Percentiles rank a stretch among this genome's conserved stretches.
These are phyloP conservation scores for Penicillium daleae DNA, from an alignment of 495 filamentous ascomycete genomes.

Conservation along the genomic window DNA sequence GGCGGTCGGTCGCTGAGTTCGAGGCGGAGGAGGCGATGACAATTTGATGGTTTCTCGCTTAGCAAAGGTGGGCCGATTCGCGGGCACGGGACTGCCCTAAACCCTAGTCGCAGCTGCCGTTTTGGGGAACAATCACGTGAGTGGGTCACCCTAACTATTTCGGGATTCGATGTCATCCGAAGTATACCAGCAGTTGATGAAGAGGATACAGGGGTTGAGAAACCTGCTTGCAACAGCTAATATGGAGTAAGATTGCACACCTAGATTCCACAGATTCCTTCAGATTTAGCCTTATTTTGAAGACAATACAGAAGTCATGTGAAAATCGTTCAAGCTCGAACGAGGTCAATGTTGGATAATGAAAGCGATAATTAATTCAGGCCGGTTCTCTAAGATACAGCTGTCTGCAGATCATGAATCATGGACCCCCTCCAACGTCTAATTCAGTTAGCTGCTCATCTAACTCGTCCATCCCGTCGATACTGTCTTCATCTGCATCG, in stretches of 20 bases:
- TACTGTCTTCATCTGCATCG: slow-evolving; percentile 25
- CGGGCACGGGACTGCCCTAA: slow-evolving; percentile 38
- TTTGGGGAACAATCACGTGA: slow-evolving; percentile 25
- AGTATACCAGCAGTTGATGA: background rate
- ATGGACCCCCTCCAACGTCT: slow-evolving; percentile 22
- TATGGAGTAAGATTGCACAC: too few relatives aligned
- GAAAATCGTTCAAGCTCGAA: background rate
- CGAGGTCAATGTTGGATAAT: background rate
- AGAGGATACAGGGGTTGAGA: background rate
- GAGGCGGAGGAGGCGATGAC: slow-evolving; percentile 47
- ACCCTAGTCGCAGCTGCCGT: slow-evolving; percentile 34
- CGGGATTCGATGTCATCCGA: slow-evolving; percentile 4
- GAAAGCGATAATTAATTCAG: background rate
- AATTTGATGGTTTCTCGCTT: slow-evolving; percentile 56
- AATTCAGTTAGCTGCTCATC: slow-evolving; percentile 36
- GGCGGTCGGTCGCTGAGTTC: slow-evolving; percentile 52
- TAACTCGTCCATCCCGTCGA: slow-evolving; percentile 34
- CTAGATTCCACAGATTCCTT: too few relatives aligned
- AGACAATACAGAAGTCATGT: background rate
- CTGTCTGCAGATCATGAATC: background rate
- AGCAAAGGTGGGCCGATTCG: slow-evolving; percentile 42
- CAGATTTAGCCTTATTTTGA: too few relatives aligned
- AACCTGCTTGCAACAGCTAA: background rate
- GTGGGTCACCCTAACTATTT: background rate
- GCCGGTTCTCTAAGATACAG: background rate